These are phyloP conservation scores for Dictyostelium intermedium DNA, from an alignment of 78 protist genomes.

Conservation along the genomic window DNA sequence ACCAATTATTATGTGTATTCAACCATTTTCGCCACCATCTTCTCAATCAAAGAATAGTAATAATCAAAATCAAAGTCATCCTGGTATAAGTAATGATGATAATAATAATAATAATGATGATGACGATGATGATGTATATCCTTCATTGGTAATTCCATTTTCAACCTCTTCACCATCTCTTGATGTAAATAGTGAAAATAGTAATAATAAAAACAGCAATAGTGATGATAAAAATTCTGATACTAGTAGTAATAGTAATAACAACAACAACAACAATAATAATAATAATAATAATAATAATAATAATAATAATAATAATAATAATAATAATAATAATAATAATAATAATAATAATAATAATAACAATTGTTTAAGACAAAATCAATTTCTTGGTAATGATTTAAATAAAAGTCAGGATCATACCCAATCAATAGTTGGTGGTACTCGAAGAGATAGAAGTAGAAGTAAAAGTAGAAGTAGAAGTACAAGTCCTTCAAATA, in stretches of 20 bases:
- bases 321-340: background rate
- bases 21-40: constrained; percentile 6
- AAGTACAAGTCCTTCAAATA: background rate
- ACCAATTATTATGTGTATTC: background rate
- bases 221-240: background rate
- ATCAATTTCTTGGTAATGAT: background rate
- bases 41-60: background rate
- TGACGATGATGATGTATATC: background rate
- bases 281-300: background rate
- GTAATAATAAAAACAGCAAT: background rate
- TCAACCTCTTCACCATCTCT: background rate
- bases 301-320: background rate
- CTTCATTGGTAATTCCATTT: background rate
- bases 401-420: background rate
- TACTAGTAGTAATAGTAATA: background rate
- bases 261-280: background rate
- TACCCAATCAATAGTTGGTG: background rate
- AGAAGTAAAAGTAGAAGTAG: constrained; percentile 1
- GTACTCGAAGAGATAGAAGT: background rate
- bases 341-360: background rate
- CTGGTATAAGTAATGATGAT: background rate
- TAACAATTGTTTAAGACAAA: background rate
- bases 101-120: background rate
- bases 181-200: background rate
- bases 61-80: no score